A percentile compares a stretch with the other conserved stretches of the same genome.
These are phyloP conservation scores for Schizochytrium sp. DNA, from an alignment of 108 stramenopile genomes.

Conservation along the genomic window DNA sequence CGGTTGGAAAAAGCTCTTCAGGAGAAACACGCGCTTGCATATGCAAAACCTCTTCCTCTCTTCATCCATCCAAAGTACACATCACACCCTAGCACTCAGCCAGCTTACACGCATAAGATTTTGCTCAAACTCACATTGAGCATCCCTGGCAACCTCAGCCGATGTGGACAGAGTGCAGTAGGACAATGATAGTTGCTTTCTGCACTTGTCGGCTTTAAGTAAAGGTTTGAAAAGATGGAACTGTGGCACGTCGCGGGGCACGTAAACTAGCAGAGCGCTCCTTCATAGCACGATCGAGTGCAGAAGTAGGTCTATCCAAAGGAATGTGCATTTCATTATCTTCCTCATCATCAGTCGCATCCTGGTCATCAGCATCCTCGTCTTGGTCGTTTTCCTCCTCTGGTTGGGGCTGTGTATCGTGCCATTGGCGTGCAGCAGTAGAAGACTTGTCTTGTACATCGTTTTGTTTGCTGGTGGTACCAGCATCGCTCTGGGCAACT, in stretches of 20 bases:
- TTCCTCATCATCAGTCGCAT: not conserved
- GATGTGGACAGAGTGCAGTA: not conserved
- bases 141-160: not conserved
- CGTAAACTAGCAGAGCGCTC: not conserved
- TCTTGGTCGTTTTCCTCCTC: conserved; percentile 7
- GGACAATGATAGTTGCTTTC: too few species aligned
- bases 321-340: not conserved
- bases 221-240: not conserved
- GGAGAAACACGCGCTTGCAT: not conserved
- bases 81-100: too few species aligned
- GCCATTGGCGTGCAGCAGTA: too few species aligned
- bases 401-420: not conserved
- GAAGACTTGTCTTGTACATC: not conserved
- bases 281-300: not conserved
- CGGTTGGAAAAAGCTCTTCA: too few species aligned
- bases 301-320: not conserved
- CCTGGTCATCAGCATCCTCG: not conserved
- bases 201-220: too few species aligned
- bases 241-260: not conserved
- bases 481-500: not conserved
- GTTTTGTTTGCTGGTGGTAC: not conserved
- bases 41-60: not conserved
- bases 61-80: not conserved
- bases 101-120: too few species aligned
- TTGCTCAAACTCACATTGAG: too few species aligned